phyloP scores from a whole-genome alignment of 2,329 filamentous ascomycete genomes.

The Penicillium sp. region DNA sequence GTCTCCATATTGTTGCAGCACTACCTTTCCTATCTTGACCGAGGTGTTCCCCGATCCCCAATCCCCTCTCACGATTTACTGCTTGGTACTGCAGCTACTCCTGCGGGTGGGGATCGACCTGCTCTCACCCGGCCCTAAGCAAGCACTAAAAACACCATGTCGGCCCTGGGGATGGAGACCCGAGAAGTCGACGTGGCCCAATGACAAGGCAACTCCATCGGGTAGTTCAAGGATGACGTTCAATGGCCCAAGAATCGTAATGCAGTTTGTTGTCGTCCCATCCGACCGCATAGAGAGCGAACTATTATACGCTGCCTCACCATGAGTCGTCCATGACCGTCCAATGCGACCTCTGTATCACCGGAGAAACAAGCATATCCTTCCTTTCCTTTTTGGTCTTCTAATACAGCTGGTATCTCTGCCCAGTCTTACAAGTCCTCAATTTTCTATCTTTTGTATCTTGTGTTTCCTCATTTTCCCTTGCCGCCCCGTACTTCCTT shows the following conservation, averaged over 20 bases:
- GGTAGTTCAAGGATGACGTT: slow-evolving; percentile 36
- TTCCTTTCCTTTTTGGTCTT: slow-evolving; percentile 28
- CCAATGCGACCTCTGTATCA: slow-evolving; percentile 27
- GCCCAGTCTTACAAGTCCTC: slow-evolving; percentile 14
- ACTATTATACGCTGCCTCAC: slow-evolving; percentile 38
- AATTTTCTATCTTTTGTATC: slow-evolving; percentile 25
- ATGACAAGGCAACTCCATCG: slow-evolving; percentile 31
- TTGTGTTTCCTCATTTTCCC: slow-evolving; percentile 23
- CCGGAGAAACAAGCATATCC: slow-evolving; percentile 30
- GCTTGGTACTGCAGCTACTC: slow-evolving; percentile 30
- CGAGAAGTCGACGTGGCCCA: slow-evolving; percentile 42
- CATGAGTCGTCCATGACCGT: no score
- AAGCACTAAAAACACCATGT: slow-evolving; percentile 25
- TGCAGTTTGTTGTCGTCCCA: slow-evolving; percentile 30
- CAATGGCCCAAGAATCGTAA: slow-evolving; percentile 30
- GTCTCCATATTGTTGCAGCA: slow-evolving; percentile 23
- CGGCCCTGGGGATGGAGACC: slow-evolving; percentile 27
- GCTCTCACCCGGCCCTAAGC: slow-evolving; percentile 30
- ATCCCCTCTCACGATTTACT: slow-evolving; percentile 22
- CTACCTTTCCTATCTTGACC: slow-evolving; percentile 25
- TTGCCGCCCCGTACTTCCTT: slow-evolving; percentile 25
- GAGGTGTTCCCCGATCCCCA: slow-evolving; percentile 18
- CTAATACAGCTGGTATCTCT: slow-evolving; percentile 28
- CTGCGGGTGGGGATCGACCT: slow-evolving; percentile 30
- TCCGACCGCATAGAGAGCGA: slow-evolving; percentile 28